phyloP scores from a whole-genome alignment of 2,329 filamentous ascomycete species.

The Fusarium udum region DNA sequence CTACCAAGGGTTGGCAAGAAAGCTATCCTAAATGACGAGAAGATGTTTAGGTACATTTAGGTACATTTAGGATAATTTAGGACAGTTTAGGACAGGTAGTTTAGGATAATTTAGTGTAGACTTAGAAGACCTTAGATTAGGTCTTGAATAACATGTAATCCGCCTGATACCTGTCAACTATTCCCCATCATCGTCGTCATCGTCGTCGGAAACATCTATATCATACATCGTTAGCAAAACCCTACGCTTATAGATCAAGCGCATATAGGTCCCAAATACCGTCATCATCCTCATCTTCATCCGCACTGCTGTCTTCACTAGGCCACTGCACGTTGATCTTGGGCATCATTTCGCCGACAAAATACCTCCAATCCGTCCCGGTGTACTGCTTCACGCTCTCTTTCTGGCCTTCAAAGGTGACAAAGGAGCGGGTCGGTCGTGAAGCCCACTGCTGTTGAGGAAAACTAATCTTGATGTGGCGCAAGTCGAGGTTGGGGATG shows the following conservation, averaged over 20 bases:
- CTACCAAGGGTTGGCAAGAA: background rate
- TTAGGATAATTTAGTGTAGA: background rate
- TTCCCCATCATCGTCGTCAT: conserved; percentile 1
- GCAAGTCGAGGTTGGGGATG: conserved; percentile 46
- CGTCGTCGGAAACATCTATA: conserved; percentile 17
- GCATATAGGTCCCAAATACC: conserved; percentile 45
- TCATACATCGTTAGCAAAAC: conserved; percentile 27
- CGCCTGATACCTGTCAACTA: background rate
- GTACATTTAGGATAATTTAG: background rate
- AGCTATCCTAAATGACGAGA: background rate
- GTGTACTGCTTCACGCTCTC: conserved; percentile 39
- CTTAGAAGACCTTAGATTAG: background rate
- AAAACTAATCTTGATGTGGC: conserved; percentile 46
- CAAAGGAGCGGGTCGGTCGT: background rate
- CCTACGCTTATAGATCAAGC: conserved; percentile 34
- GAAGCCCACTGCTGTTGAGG: conserved; percentile 42
- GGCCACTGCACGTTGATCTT: conserved; percentile 24
- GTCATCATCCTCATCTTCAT: conserved; percentile 33
- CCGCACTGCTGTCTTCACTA: conserved; percentile 20
- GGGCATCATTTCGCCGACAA: conserved; percentile 45
- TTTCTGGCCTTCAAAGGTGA: conserved; percentile 23
- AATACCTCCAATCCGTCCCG: conserved; percentile 50
- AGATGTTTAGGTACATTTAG: background rate
- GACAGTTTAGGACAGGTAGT: background rate
- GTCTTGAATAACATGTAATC: background rate